Evolutionary conservation across 2,329 filamentous ascomycete species (phyloP).

Genomic region (Cadophora malorum): DNA sequence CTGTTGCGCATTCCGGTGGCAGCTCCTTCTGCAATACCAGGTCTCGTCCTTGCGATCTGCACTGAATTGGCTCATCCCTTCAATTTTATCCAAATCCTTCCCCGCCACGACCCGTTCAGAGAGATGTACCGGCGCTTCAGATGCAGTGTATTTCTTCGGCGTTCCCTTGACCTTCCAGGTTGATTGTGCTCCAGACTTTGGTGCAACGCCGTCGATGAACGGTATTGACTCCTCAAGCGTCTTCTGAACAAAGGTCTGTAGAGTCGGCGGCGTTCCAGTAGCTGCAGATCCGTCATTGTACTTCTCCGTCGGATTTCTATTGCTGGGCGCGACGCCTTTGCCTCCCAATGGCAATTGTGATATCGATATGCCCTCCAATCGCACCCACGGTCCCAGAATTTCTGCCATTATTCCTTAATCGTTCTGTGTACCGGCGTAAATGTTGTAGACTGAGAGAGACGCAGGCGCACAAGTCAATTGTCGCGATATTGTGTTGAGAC

Average conservation of each 20-base stretch:
- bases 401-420: constrained; percentile 9
- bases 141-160: constrained; percentile 56
- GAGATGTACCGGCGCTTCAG: constrained; percentile 58
- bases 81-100: constrained; percentile 51
- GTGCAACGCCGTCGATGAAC: constrained; percentile 63
- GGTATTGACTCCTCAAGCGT: constrained; percentile 64
- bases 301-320: constrained; percentile 27
- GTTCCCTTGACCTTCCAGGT: constrained; percentile 59
- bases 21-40: constrained; percentile 67
- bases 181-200: constrained; percentile 44
- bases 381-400: constrained; percentile 56
- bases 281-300: constrained; percentile 26
- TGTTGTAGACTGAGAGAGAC: not conserved
- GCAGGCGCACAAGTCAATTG: not conserved
- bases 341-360: constrained; percentile 54
- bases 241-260: constrained; percentile 57
- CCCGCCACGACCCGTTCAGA: constrained; percentile 57
- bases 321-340: constrained; percentile 35
- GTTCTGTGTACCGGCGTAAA: not conserved
- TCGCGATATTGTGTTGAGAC: not conserved
- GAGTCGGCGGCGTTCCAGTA: constrained; percentile 32
- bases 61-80: constrained; percentile 38
- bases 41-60: constrained; percentile 54
- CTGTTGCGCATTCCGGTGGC: constrained; percentile 60
- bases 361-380: constrained; percentile 58